Evolutionary conservation across 1,139 yeast genomes (phyloP).

Genomic region (Ogataea hybrid): DNA sequence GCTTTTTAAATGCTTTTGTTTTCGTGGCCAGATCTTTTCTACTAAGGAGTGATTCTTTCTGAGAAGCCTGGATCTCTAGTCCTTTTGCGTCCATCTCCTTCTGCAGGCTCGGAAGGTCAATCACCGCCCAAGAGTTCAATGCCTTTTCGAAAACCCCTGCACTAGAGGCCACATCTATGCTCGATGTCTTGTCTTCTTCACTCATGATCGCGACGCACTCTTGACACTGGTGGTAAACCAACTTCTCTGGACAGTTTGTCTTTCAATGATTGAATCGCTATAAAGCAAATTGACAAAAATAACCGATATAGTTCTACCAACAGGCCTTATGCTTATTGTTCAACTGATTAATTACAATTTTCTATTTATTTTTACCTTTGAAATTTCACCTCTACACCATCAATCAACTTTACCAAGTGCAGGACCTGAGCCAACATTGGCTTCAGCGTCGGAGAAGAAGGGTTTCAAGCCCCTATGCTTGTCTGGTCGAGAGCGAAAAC

Average conservation of each 20-base stretch:
- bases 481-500: background rate
- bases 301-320: no score
- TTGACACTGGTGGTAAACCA: background rate
- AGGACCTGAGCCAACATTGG: slow-evolving; percentile 1
- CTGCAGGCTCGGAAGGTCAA: slow-evolving; percentile 69
- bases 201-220: slow-evolving; percentile 3
- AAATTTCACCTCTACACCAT: background rate
- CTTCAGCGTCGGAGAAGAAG: slow-evolving; percentile 9
- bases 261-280: no score
- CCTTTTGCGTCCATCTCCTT: slow-evolving; percentile 74
- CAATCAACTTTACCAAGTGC: slow-evolving; percentile 12
- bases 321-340: background rate
- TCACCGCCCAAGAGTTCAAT: slow-evolving; percentile 71
- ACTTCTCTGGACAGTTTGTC: no score
- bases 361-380: background rate
- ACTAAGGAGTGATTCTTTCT: slow-evolving; percentile 60
- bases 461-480: slow-evolving; percentile 2
- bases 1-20: slow-evolving; percentile 79
- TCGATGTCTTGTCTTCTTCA: slow-evolving; percentile 4
- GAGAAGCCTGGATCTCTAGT: slow-evolving; percentile 66
- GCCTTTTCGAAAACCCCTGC: slow-evolving; percentile 51
- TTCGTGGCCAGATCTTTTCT: slow-evolving; percentile 76
- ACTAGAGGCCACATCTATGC: slow-evolving; percentile 9
- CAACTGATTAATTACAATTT: background rate
- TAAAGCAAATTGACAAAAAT: no score